Conservation (phyloP, 2,329 filamentous ascomycete genomes). For the Stachybotrys chlorohalonatus region DNA sequence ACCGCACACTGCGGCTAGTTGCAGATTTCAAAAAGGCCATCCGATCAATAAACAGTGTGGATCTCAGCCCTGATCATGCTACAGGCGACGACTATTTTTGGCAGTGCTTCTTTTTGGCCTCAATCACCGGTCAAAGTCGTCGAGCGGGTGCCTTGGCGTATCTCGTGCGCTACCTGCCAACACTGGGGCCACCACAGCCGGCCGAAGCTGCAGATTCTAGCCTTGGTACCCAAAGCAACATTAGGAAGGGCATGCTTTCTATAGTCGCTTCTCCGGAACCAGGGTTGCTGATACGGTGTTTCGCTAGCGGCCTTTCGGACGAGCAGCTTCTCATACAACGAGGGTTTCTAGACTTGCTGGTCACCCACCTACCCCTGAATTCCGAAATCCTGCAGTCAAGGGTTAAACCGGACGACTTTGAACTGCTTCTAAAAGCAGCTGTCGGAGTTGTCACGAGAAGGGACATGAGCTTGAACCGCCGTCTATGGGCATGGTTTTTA, state of each 20-base stretch:
- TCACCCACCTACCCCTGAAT: conserved; percentile 80
- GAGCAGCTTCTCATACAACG: conserved; percentile 86
- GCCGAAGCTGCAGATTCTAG: conserved; percentile 6
- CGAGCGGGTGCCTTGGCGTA: conserved; percentile 84
- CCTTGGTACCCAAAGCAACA: conserved; percentile 14
- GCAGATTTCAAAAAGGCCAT: conserved; percentile 67
- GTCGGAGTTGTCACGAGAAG: conserved; percentile 79
- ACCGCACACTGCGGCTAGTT: conserved; percentile 70
- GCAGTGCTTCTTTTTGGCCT: conserved; percentile 93
- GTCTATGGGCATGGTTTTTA: conserved; percentile 93
- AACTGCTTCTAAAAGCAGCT: conserved; percentile 73
- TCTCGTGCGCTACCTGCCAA: conserved; percentile 66
- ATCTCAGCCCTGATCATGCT: conserved; percentile 42
- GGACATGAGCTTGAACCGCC: conserved; percentile 93
- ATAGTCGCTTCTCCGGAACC: conserved; percentile 85
- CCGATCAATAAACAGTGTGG: conserved; percentile 41
- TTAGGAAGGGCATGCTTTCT: conserved; percentile 41
- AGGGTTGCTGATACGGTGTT: conserved; percentile 80
- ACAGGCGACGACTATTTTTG: conserved; percentile 84
- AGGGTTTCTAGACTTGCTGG: conserved; percentile 86
- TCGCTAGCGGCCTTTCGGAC: conserved; percentile 81
- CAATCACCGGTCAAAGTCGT: conserved; percentile 79
- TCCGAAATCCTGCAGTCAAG: conserved; percentile 70
- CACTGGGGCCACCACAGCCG: conserved; percentile 12
- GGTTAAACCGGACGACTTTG: conserved; percentile 66